Percentiles rank a stretch among this genome's conserved stretches.
These are phyloP conservation scores for Perkinsus chesapeaki DNA, from an alignment of 169 alveolate species.

Conservation along the genomic window DNA sequence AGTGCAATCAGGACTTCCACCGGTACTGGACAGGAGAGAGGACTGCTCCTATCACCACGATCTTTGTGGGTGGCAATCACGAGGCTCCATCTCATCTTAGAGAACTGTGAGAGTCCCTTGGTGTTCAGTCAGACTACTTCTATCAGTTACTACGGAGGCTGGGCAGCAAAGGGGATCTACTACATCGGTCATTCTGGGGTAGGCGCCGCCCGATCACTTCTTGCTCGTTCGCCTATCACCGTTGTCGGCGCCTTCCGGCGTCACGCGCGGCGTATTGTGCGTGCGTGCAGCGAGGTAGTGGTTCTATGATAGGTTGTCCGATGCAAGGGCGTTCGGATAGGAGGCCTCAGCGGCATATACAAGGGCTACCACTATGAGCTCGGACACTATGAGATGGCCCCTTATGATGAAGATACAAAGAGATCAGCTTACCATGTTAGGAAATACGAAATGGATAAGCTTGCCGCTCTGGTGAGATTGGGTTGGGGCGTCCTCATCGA, in stretches of 20 bases:
- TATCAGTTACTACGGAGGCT: conserved; percentile 83
- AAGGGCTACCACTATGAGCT: conserved; percentile 60
- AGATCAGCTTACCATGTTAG: conserved; percentile 75
- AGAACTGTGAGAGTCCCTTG: conserved; percentile 49
- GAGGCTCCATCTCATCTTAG: conserved; percentile 84
- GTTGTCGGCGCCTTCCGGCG: no score
- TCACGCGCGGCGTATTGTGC: no score
- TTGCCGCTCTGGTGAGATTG: conserved; percentile 30
- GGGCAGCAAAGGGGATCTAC: conserved; percentile 91
- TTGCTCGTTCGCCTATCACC: no score
- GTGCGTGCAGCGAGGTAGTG: no score
- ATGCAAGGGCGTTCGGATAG: conserved; percentile 71
- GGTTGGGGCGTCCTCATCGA: conserved; percentile 12
- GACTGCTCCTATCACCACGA: conserved; percentile 81
- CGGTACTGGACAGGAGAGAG: conserved; percentile 71
- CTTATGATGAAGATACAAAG: conserved; percentile 63
- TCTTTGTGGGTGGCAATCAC: conserved; percentile 96
- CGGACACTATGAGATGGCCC: conserved; percentile 76
- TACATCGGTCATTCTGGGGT: conserved; percentile 86
- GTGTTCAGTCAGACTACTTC: not conserved
- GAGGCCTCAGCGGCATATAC: conserved; percentile 90
- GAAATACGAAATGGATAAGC: conserved; percentile 76
- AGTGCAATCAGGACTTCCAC: conserved; percentile 64
- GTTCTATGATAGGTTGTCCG: conserved; percentile 42
- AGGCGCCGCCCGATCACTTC: not conserved